Conservation (phyloP, 768 basidiomycete genomes). For the Myochromella boudieri region DNA sequence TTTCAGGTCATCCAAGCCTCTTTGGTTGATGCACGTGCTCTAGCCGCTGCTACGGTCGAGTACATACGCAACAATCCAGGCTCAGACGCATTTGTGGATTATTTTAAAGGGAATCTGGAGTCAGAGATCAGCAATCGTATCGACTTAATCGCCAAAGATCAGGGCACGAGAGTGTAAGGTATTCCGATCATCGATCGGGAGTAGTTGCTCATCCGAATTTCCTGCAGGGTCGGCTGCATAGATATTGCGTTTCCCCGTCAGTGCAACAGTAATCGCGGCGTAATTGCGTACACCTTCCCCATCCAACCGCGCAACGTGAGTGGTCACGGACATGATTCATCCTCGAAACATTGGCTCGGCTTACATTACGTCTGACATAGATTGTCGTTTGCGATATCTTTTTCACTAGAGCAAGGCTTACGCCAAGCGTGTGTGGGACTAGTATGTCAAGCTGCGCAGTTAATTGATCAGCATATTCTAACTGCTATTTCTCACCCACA, state of each 20-base stretch:
- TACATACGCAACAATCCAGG: slow-evolving; percentile 9
- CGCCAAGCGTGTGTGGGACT: slow-evolving; percentile 7
- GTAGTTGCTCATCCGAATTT: not conserved
- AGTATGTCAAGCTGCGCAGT: not conserved
- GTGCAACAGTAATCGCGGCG: slow-evolving; percentile 6
- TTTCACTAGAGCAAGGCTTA: slow-evolving; percentile 2
- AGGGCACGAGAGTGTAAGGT: slow-evolving; percentile 8
- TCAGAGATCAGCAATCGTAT: slow-evolving; percentile 8
- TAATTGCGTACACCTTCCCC: slow-evolving; percentile 10
- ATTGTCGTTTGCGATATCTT: slow-evolving; percentile 10
- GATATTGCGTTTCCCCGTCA: slow-evolving; percentile 4
- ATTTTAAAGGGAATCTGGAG: slow-evolving; percentile 7
- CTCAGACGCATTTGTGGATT: slow-evolving; percentile 4
- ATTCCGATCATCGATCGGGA: not conserved
- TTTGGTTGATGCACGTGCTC: slow-evolving; percentile 2
- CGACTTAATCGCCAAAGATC: slow-evolving; percentile 11
- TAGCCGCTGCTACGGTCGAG: slow-evolving; percentile 7
- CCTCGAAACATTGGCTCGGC: not conserved
- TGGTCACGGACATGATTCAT: not conserved
- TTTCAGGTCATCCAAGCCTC: slow-evolving; percentile 2
- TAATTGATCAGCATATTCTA: not conserved
- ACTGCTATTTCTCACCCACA: not conserved
- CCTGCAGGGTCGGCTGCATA: slow-evolving; percentile 8
- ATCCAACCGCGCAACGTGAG: slow-evolving; percentile 1
- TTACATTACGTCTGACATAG: not conserved